These are phyloP conservation scores for Penicillium sp. DNA, from an alignment of 2,329 filamentous ascomycete genomes.

Conservation along the genomic window DNA sequence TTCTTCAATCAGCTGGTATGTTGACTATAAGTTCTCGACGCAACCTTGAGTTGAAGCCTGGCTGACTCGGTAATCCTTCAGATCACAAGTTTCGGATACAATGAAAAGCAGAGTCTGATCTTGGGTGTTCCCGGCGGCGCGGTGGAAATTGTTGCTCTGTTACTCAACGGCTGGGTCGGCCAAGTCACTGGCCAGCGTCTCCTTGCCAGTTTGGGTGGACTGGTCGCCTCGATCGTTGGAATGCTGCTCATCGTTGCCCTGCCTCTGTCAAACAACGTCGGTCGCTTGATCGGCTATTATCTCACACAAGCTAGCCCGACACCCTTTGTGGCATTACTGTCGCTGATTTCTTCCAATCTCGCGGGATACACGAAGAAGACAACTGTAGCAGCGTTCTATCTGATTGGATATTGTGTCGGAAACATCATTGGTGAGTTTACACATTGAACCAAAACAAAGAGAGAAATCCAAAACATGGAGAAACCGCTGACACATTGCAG, in stretches of 20 bases:
- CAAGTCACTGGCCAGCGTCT: conserved; percentile 58
- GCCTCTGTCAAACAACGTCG: conserved; percentile 56
- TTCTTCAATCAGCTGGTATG: conserved; percentile 58
- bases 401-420: conserved; percentile 47
- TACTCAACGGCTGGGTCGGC: conserved; percentile 57
- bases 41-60: background rate
- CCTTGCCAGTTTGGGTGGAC: conserved; percentile 54
- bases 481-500: conserved; percentile 23
- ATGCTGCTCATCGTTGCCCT: conserved; percentile 65
- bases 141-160: conserved; percentile 60
- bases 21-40: background rate
- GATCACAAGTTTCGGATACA: conserved; percentile 65
- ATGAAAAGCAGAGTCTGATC: conserved; percentile 57
- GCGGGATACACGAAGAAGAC: conserved; percentile 51
- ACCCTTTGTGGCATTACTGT: conserved; percentile 63
- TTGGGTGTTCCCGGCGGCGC: conserved; percentile 66
- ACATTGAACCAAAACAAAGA: background rate
- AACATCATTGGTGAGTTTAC: conserved; percentile 54
- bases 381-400: conserved; percentile 44
- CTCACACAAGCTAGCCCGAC: conserved; percentile 61
- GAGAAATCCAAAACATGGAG: background rate
- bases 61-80: conserved; percentile 13
- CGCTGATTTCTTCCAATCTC: conserved; percentile 60
- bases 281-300: conserved; percentile 64
- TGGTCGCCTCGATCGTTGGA: conserved; percentile 57